Conservation (phyloP, 331 rosid genomes). For the Stylosanthes scabra region DNA sequence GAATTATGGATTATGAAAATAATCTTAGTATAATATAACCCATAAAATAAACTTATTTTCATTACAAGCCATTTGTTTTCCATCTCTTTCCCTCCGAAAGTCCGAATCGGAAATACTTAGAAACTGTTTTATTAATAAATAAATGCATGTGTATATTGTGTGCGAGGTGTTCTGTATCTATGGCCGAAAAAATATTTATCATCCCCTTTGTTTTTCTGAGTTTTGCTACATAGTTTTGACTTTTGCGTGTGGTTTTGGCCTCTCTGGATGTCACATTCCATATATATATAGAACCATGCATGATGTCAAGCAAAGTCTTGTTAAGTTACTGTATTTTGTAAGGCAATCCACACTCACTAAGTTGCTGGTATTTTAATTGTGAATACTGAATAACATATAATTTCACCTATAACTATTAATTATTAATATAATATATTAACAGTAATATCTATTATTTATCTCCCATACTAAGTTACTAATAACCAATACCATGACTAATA, state of each 20-base stretch:
- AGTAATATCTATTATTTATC: neutral
- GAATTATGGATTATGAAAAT: too few relatives aligned
- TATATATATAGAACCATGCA: neutral
- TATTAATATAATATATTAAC: neutral
- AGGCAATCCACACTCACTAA: neutral
- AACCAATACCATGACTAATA: neutral
- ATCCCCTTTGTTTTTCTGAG: conserved; percentile 11
- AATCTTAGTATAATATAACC: too few relatives aligned
- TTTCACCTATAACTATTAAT: neutral
- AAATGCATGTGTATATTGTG: conserved; percentile 8
- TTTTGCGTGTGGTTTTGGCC: neutral
- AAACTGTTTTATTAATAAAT: neutral
- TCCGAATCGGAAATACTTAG: too few relatives aligned
- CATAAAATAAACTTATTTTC: too few relatives aligned
- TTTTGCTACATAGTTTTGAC: conserved; percentile 18
- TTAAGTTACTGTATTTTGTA: neutral
- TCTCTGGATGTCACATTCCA: neutral
- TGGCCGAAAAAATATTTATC: neutral
- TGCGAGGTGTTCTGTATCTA: neutral
- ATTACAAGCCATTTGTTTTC: too few relatives aligned
- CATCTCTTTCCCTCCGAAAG: too few relatives aligned
- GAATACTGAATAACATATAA: neutral
- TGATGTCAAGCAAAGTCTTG: neutral
- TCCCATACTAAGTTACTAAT: neutral
- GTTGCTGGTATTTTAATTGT: conserved; percentile 9